Base-by-base conservation (phyloP, 1,139 yeast genomes). In the Lodderomyces orthopsilosis region DNA sequence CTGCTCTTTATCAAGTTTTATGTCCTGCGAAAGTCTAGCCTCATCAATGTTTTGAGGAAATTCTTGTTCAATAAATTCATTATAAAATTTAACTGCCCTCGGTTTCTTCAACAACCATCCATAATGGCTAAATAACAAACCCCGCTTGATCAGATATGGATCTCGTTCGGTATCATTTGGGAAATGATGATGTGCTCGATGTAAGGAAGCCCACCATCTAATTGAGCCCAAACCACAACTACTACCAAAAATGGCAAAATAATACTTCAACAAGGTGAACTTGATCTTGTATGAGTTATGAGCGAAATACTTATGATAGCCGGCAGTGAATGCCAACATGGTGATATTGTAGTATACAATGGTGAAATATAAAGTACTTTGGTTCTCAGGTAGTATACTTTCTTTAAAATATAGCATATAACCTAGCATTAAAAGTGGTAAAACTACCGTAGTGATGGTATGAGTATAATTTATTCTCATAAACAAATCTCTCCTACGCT, bases 171-270 rank as follows among this genome's bases (percentile, higher is more conserved):
- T 79, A 50, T 83, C 87, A 50, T 72, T 85, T 54, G 70, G 79
- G 48, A 58, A 80, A 44, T 82, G 75, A 55, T 84, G 90, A 57
- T 84, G 90, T 0, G 86, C 86, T 42, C 86, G 62, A 59, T 84
- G 91, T 30, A 81, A 65, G 0, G 81, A 65, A 1, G 82, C 81
- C 85, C 88, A 83, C 67, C 78, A 72, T 45, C 77, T 66, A 1
- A 79, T 75, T 1, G 83, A 69, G 0, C 89, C 88, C 9, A 84
- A 57, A 0, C 90, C 89, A 13, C 77, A 70, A 48, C 84, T 75
- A 14, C 81, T 66, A 1, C 86, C 85, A 42, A 82, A 63, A 0
- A 80, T 54, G 1, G 80, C 77, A 53, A 81, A 74, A 17, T 64
- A 59, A 38, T 66, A 56, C 43, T 70, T 77, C 6, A 82, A 43